Evolutionary conservation across 805 yeast genomes (phyloP), one percentile per base, ranked within the genome.

Genomic region (Kodamaea fukazawae): DNA sequence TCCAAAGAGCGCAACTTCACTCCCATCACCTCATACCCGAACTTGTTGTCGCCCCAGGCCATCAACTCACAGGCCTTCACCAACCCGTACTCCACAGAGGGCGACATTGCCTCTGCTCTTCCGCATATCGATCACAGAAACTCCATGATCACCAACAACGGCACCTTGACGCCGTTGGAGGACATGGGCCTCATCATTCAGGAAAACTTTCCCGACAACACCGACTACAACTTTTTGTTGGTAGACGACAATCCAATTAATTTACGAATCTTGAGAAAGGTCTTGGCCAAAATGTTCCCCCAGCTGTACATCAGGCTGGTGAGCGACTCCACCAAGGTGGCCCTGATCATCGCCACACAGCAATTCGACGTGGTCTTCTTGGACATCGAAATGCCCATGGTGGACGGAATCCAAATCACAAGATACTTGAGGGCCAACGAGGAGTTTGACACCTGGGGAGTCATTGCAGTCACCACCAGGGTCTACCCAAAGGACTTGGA

Each of bases 301-400:
- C 48, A 55, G 33, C 50, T 64, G 15, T 38, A 39, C 9, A 52
- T 67, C 8, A 53, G 51, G 9, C 55, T 56, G 25, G 48, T 61
- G 7, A 56, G 54, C 30, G 67, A 69, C 41, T 52, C 62, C 18
- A 53, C 65, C 1, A 47, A 51, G 29, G 65, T 67, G 7, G 39
- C 55, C 38, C 41, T 47, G 11, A 27, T 47, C 9, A 40, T 63
- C 2, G 33, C 43, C 10, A 32, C 41, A 1, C 42, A 46, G 20
- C 28, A 32, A 12, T 64, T 51, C 36, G 67, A 67, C 41, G 48
- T 62, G 23, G 54, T 67, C 6, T 70, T 70, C 38, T 52, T 70
- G 29, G 75, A 70, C 46, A 70, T 70, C 23, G 75, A 70, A 43
- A 70, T 70, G 75, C 75, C 75, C 4, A 50, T 47, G 9, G 54